A percentile compares a stretch with the other conserved stretches of the same genome.
These are phyloP conservation scores for Saccharata proteae DNA, from an alignment of 2,329 filamentous ascomycete genomes.

Conservation along the genomic window DNA sequence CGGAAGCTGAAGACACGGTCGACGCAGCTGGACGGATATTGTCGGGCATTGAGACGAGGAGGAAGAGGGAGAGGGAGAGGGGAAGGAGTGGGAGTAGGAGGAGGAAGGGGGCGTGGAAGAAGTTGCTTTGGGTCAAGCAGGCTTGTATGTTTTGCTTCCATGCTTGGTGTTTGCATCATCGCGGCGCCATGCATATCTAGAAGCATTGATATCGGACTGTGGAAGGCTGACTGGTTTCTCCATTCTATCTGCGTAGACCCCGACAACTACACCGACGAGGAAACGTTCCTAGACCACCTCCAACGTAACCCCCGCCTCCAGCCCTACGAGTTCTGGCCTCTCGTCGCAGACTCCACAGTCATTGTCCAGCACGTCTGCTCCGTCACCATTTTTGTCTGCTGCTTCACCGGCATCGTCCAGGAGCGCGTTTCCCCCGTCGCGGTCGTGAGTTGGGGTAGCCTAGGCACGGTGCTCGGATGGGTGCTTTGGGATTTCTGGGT, in stretches of 20 bases:
- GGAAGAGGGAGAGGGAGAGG: constrained; percentile 38
- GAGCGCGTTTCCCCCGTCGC: constrained; percentile 81
- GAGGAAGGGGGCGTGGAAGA: constrained; percentile 75
- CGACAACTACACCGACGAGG: constrained; percentile 98
- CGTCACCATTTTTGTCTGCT: constrained; percentile 87
- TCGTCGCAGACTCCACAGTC: constrained; percentile 88
- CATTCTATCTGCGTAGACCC: constrained; percentile 50
- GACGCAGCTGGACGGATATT: constrained; percentile 17
- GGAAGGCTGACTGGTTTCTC: not conserved
- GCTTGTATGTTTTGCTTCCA: constrained; percentile 54
- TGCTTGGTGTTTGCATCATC: too few relatives aligned
- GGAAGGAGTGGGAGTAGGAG: constrained; percentile 54
- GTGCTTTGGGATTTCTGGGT: constrained; percentile 87
- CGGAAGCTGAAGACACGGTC: constrained; percentile 11
- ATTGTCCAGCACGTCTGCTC: constrained; percentile 96
- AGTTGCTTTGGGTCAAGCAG: constrained; percentile 95
- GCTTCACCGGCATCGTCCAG: constrained; percentile 82
- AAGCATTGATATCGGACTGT: not conserved
- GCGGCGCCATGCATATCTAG: not conserved
- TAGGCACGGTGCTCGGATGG: constrained; percentile 79
- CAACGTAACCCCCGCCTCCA: constrained; percentile 88
- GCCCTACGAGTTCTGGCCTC: constrained; percentile 95
- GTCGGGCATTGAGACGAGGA: constrained; percentile 18
- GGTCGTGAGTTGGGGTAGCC: constrained; percentile 72
- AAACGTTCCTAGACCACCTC: constrained; percentile 89